Evolutionary conservation across 2,329 filamentous ascomycete species (phyloP), one percentile per base, ranked within the genome.

Genomic region (Neocatenulostroma microsporum): DNA sequence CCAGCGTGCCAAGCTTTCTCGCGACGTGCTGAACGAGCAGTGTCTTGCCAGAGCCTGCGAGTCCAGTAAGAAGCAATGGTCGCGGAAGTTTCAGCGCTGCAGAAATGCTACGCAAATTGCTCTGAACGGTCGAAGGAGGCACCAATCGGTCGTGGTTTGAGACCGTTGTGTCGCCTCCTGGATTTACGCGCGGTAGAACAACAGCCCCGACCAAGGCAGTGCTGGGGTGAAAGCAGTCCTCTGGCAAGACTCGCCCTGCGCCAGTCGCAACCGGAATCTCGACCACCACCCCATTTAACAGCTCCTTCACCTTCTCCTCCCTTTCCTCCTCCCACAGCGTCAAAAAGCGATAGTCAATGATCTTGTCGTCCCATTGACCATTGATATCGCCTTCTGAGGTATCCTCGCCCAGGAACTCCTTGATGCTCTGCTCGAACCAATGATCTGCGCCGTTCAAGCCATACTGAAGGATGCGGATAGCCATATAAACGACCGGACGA

Each of bases 21-120:
- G 89, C 88, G 42, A 89, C 74, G 57, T 95, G 82, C 46, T 85
- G 82, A 11, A 93, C 76, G 14, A 94, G 63, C 0, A 84, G 79
- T 0, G 91, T 95, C 67, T 99, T 99, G 34, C 91, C 91, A 21
- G 83, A 83, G 14, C 93, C 89, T 6, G 89, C 76, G 11, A 84
- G 68, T 1, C 91, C 91, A 45, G 86, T 77, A 4, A 98, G 70
- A 14, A 98, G 68, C 23, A 95, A 70, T 1, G 93, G 86, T 1
- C 78, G 77, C 1, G 74, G 58, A 3, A 69, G 69, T 29, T 82
- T 78, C 20, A 98, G 66, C 30, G 80, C 73, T 19, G 63, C 62
- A 2, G 84, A 82, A 38, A 96, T 72, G 9, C 61, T 68, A 51
- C 76, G 74, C 24, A 94, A 66, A 47, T 96, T 98, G 8, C 59